Evolutionary conservation across 2,329 filamentous ascomycete species (phyloP).

Genomic region (Blastomyces parvus): DNA sequence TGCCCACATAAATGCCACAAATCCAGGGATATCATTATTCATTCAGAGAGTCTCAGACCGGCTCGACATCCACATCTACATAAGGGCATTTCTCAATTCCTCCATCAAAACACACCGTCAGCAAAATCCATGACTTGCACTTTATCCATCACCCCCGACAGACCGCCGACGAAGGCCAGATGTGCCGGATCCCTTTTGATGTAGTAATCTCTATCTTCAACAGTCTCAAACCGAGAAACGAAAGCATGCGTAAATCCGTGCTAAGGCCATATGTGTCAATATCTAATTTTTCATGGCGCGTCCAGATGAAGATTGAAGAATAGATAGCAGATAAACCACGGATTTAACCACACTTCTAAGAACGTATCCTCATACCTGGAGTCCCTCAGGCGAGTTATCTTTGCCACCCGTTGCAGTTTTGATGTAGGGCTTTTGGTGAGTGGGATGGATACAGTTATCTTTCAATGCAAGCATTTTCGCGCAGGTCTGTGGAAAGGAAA

Average conservation of each 20-base stretch:
- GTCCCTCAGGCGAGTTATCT: conserved; percentile 53
- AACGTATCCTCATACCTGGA: conserved; percentile 42
- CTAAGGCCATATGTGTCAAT: conserved; percentile 28
- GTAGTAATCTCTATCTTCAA: conserved; percentile 60
- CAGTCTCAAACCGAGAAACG: conserved; percentile 55
- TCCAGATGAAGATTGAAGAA: background rate
- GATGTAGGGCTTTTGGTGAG: conserved; percentile 52
- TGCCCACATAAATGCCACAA: background rate
- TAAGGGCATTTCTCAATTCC: background rate
- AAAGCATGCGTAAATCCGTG: conserved; percentile 60
- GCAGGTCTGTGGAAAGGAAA: conserved; percentile 39
- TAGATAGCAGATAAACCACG: background rate
- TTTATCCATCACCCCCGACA: conserved; percentile 26
- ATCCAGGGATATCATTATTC: background rate
- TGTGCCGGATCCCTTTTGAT: conserved; percentile 56
- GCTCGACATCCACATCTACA: no score
- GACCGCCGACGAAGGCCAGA: conserved; percentile 46
- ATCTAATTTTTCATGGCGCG: background rate
- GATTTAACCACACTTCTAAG: background rate
- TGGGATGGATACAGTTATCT: conserved; percentile 51
- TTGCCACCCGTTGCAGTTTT: conserved; percentile 48
- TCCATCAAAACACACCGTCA: conserved; percentile 18
- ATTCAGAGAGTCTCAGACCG: background rate
- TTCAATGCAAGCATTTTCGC: conserved; percentile 48
- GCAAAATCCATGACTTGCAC: conserved; percentile 31